Conservation (phyloP, 1,284 basidiomycete genomes). For the Mrakiaceae sp. region DNA sequence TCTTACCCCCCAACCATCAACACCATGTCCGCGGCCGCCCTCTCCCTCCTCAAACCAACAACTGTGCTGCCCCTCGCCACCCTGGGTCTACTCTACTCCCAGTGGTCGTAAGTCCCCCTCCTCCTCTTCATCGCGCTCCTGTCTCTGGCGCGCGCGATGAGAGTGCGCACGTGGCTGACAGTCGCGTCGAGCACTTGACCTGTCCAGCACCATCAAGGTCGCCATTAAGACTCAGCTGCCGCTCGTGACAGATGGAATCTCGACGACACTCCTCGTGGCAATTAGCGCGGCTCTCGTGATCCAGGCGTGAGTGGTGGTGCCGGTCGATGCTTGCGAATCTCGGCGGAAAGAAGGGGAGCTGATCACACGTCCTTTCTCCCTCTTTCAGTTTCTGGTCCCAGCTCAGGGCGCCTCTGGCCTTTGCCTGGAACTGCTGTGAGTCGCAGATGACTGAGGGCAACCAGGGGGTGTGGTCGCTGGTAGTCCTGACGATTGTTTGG, state of each 20-base stretch:
- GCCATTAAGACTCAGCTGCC: background rate
- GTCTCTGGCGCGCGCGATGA: background rate
- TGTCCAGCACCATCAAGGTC: conserved; percentile 1
- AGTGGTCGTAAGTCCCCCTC: too few species aligned
- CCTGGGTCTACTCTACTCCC: too few species aligned
- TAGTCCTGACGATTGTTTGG: background rate
- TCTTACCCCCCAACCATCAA: background rate
- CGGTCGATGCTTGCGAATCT: background rate
- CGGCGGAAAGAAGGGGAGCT: background rate
- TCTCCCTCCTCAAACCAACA: too few species aligned
- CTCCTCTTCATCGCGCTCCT: background rate
- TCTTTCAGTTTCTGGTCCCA: conserved; percentile 4
- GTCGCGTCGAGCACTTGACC: background rate
- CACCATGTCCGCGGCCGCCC: background rate
- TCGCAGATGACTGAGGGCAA: background rate
- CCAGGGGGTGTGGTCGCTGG: background rate
- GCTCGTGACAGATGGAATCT: conserved; percentile 1
- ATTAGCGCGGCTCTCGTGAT: background rate
- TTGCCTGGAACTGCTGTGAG: conserved; percentile 34
- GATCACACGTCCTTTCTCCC: background rate
- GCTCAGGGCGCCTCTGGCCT: conserved; percentile 27
- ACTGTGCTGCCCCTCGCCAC: too few species aligned
- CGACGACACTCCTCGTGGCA: background rate
- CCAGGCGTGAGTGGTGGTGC: background rate
- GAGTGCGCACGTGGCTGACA: background rate